Conservation (phyloP, 2,329 filamentous ascomycete genomes). For the Ophiostoma novo-ulmi region DNA sequence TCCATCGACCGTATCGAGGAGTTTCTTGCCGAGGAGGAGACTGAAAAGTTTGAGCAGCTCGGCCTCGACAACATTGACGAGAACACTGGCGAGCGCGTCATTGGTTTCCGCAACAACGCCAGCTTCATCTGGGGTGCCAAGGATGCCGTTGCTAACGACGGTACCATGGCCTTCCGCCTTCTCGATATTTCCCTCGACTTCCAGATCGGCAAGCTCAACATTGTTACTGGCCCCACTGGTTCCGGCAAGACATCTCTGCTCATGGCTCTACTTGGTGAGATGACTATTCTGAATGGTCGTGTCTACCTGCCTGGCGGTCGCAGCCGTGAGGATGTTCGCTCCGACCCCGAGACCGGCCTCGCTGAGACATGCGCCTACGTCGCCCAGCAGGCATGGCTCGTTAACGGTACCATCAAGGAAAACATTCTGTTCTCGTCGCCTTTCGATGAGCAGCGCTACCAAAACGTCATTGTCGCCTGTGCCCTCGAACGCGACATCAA, state of each 20-base stretch:
- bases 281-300: conserved; percentile 75
- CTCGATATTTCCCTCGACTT: conserved; percentile 82
- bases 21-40: conserved; percentile 89
- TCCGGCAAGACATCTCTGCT: conserved; percentile 93
- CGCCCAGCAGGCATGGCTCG: conserved; percentile 92
- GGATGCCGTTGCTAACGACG: conserved; percentile 55
- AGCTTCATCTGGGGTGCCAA: conserved; percentile 85
- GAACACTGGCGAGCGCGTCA: conserved; percentile 63
- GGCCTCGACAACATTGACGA: conserved; percentile 64
- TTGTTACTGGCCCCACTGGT: conserved; percentile 88
- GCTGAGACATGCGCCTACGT: conserved; percentile 94
- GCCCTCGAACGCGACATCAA: conserved; percentile 78
- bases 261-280: conserved; percentile 94
- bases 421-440: conserved; percentile 89
- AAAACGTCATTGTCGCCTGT: conserved; percentile 82
- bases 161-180: conserved; percentile 71
- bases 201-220: conserved; percentile 77
- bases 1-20: conserved; percentile 95
- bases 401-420: conserved; percentile 91
- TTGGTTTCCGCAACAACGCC: conserved; percentile 71
- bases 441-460: conserved; percentile 76
- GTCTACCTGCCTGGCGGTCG: conserved; percentile 81
- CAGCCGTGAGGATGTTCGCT: conserved; percentile 76
- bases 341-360: conserved; percentile 76
- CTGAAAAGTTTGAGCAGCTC: conserved; percentile 87